Evolutionary conservation across 129 eudicot species (phyloP), one percentile per base, ranked within the genome.

Genomic region (Solidago caesia): DNA sequence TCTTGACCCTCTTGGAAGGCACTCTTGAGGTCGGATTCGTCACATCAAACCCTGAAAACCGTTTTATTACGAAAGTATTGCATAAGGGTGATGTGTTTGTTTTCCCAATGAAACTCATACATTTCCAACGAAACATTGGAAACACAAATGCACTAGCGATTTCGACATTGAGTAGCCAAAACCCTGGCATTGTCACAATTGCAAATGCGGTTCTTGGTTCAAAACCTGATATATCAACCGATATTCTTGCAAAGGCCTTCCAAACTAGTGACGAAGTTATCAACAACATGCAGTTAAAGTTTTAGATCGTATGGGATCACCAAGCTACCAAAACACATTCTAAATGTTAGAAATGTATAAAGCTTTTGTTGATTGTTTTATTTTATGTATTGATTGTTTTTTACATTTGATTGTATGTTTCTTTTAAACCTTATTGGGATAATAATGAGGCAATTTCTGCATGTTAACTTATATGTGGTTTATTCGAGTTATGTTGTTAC

Each of bases 1-100:
- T 77, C 55, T 69, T 84, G 69, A 70, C 72, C 2, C 83, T 84
- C 10, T 63, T 84, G 26, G 75, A 81, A 74, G 88, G 88, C n/a
- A 64, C 57, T 12, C 57, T 84, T 7, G 75, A 84, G 61, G 85
- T 70, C 0, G 85, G 88, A 6, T 84, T 84, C 45, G 73, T 84
- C 21, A 81, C 88, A 26, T 84, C 88, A 12, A 84, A 84, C 77
- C 88, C 88, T 25, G 85, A 73, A 51, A 84, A 81, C 76, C 67
- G 75, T 10, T 79, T 69, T 21, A 74, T 81, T 8, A 25, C 81
- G 1, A 84, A 75, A 67, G 75, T 64, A 0, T 51, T 84, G 15
- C 43, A 75, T 5, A 63, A 74, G 48, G 88, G 88, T 41, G 88
- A 84, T 25, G 83, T 81, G 51, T 84, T 84, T 33, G 85, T 84